Evolutionary conservation across 352 stramenopile species (phyloP), one percentile per base, ranked within the genome.

Genomic region (Globisporangium cystogenes): DNA sequence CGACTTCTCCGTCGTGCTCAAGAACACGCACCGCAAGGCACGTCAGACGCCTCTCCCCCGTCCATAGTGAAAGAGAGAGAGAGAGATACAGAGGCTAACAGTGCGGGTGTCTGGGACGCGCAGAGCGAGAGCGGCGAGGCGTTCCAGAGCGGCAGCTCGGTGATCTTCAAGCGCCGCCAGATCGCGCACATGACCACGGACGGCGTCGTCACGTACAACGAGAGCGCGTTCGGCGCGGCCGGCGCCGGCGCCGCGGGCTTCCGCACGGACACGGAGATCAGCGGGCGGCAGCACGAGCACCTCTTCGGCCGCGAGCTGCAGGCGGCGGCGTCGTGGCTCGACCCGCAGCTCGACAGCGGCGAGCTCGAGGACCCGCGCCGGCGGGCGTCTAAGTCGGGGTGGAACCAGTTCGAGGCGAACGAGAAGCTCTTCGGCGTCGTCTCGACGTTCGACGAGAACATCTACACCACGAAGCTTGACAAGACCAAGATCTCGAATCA

Each of bases 331-430:
- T 89, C 80, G 53, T 93, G 83, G 83, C 65, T 93, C 20, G 83
- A 93, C 49, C 80, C 83, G 23, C 70, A 83, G 26, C 58, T 93
- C n/a, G 83, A 91, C 59, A 85, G 73, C 2, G 78, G 76, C 8
- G 76, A 85, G 10, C 68, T 93, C 3, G 83, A 93, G 43, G 77
- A 91, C 24, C 45, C 68, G 31, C 44, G 56, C 35, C 72, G 74
- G 18, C 67, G 74, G 3, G 55, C 60, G 21, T 70, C 66, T 39
- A 84, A 81, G 65, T 63, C 53, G 2, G 64, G 50, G 1, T 99
- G 95, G 95, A 96, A 99, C 81, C 96, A 99, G 74, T 99, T 99
- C 60, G 84, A 97, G 57, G 93, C 89, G 7, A 99, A 99, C 66
- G 76, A 98, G 64, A 89, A 97, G 64, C 76, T 97, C 35, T 99